A percentile compares a stretch with the other conserved stretches of the same genome.
phyloP scores from a whole-genome alignment of 495 filamentous ascomycete species.

The Annulohypoxylon maeteangense region DNA sequence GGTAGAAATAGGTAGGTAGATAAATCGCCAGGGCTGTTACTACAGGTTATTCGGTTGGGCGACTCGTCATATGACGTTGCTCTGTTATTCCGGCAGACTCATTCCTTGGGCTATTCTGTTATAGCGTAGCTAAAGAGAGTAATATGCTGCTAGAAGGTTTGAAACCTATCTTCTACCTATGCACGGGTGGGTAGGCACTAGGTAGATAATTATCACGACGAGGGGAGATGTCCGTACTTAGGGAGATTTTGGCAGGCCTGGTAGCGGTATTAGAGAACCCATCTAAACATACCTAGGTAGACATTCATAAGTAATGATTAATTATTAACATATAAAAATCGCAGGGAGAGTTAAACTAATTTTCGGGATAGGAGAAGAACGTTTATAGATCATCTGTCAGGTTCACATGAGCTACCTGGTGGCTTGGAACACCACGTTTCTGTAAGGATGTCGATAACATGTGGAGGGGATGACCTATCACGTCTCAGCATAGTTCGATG shows the following conservation, averaged over 20 bases:
- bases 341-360: neutral
- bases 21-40: neutral
- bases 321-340: neutral
- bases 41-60: neutral
- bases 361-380: slow-evolving; percentile 1
- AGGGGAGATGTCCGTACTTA: neutral
- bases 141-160: neutral
- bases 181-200: too few relatives aligned
- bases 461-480: slow-evolving; percentile 36
- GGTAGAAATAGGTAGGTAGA: neutral
- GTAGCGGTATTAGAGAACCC: neutral
- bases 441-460: slow-evolving; percentile 42
- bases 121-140: neutral
- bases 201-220: neutral
- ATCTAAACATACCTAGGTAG: neutral
- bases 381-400: slow-evolving; percentile 19
- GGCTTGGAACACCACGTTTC: slow-evolving; percentile 46
- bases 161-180: too few relatives aligned
- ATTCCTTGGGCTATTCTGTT: neutral
- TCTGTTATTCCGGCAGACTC: neutral
- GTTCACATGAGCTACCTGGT: slow-evolving; percentile 24
- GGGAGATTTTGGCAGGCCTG: neutral
- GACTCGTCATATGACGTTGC: neutral
- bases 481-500: slow-evolving; percentile 31
- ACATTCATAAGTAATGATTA: neutral